Evolutionary conservation across 345 rosid species (phyloP).

Genomic region (Anastatica hierochuntica): DNA sequence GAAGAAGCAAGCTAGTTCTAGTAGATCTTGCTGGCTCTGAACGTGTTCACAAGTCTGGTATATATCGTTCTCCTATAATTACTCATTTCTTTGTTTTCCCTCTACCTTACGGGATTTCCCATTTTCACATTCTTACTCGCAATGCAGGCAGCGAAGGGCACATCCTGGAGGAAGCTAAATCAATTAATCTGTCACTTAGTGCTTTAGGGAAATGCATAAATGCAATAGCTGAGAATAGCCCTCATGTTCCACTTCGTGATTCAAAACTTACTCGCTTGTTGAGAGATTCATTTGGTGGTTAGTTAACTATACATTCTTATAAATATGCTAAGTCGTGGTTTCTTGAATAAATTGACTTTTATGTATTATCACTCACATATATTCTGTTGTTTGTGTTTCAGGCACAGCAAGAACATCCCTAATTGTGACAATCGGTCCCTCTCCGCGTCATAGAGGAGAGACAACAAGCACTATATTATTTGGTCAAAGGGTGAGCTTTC

Average conservation of each 20-base stretch:
- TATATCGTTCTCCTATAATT: constrained; percentile 11
- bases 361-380: neutral
- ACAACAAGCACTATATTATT: constrained; percentile 80
- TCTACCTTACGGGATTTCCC: constrained; percentile 4
- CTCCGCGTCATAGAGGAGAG: constrained; percentile 88
- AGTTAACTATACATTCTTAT: constrained; percentile 17
- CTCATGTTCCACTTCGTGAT: constrained; percentile 86
- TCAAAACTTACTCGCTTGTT: constrained; percentile 82
- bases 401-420: constrained; percentile 85
- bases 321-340: neutral
- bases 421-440: constrained; percentile 78
- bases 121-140: constrained; percentile 8
- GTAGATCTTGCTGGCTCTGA: constrained; percentile 99
- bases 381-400: constrained; percentile 20
- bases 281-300: constrained; percentile 87
- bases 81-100: neutral
- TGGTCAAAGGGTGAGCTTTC: constrained; percentile 71
- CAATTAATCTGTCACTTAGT: constrained; percentile 82
- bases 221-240: constrained; percentile 77
- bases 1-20: constrained; percentile 82
- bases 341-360: neutral
- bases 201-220: constrained; percentile 89
- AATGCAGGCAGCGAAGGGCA: constrained; percentile 80
- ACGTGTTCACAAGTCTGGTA: constrained; percentile 96
- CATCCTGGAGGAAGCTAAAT: constrained; percentile 85